Base-by-base conservation (phyloP, 2,329 filamentous ascomycete species). In the Alternaria angustiovoidea region DNA sequence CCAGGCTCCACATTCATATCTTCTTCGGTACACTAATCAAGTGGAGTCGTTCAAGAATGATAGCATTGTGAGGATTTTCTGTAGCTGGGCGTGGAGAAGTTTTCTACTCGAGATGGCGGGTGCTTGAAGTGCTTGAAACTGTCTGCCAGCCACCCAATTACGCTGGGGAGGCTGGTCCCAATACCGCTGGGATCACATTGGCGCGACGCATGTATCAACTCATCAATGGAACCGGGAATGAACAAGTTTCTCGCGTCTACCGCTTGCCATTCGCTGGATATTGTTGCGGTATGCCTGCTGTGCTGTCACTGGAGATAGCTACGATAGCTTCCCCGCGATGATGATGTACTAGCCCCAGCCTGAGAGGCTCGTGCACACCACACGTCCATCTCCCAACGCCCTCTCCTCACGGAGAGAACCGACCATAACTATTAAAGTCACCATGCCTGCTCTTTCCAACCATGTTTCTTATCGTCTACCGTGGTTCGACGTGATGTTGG, bases 1-100 rank as follows among this genome's bases (percentile, higher is more conserved):
- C 72, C 67, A 34, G 75, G 65, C 62, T 77, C 76, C 72, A 72
- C 44, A 71, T 67, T 77, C 76, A 79, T 79, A 60, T 76, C 75
- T 65, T 72, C 69, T 64, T 58, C 57, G 63, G 58, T 58, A 65
- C 66, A 64, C 67, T 72, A 74, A 65, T 62, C 54, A 65, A 69
- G 66, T 65, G 66, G 67, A 70, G 68, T 66, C 67, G 67, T 70
- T 67, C 65, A 62, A 65, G 56, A 64, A 67, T 68, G 67, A 63
- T 71, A 47, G 66, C 72, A 76, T 75, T 32, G 46, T 69, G 61
- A 53, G 55, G 48, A 14, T 52, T 55, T 36, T 32, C 32, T 18
- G 42, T 16, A 49, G 62, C 36, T 59, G 69, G 67, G 55, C 58
- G 57, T 62, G 59, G 56, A 43, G 59, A 51, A 65, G 65, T 72